These are phyloP conservation scores for Pichia gijzeniarum DNA, from an alignment of 805 yeast genomes.

Conservation along the genomic window DNA sequence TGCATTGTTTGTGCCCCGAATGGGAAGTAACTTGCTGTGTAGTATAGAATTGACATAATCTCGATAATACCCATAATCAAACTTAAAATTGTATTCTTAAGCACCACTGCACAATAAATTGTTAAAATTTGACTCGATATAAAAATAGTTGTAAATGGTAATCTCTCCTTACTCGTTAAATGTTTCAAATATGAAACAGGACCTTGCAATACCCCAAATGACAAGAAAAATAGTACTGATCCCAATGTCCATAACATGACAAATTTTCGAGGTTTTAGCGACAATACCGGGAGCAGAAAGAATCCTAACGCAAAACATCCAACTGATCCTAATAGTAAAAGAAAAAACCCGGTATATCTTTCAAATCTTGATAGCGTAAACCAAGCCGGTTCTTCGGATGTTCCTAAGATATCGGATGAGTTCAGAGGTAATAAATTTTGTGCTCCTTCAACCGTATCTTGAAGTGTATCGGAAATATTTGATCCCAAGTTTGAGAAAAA, in stretches of 20 bases:
- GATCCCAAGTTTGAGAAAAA: slow-evolving; percentile 14
- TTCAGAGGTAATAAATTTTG: slow-evolving; percentile 62
- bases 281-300: slow-evolving; percentile 81
- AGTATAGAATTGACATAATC: slow-evolving; percentile 81
- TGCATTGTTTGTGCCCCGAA: slow-evolving; percentile 78
- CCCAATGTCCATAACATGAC: slow-evolving; percentile 91
- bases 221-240: slow-evolving; percentile 73
- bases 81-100: slow-evolving; percentile 70
- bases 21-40: slow-evolving; percentile 90
- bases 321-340: slow-evolving; percentile 69
- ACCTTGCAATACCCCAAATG: slow-evolving; percentile 90
- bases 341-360: slow-evolving; percentile 66
- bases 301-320: slow-evolving; percentile 79
- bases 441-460: slow-evolving; percentile 40
- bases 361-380: slow-evolving; percentile 72
- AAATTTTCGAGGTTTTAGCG: slow-evolving; percentile 85
- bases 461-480: slow-evolving; percentile 14
- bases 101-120: slow-evolving; percentile 64
- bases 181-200: slow-evolving; percentile 76
- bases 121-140: slow-evolving; percentile 77
- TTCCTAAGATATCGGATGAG: slow-evolving; percentile 39
- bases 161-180: slow-evolving; percentile 64
- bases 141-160: slow-evolving; percentile 75
- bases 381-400: slow-evolving; percentile 67
- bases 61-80: slow-evolving; percentile 70